These are phyloP conservation scores for Uncinocarpus reesii DNA, from an alignment of 2,329 filamentous ascomycete genomes.

Conservation along the genomic window DNA sequence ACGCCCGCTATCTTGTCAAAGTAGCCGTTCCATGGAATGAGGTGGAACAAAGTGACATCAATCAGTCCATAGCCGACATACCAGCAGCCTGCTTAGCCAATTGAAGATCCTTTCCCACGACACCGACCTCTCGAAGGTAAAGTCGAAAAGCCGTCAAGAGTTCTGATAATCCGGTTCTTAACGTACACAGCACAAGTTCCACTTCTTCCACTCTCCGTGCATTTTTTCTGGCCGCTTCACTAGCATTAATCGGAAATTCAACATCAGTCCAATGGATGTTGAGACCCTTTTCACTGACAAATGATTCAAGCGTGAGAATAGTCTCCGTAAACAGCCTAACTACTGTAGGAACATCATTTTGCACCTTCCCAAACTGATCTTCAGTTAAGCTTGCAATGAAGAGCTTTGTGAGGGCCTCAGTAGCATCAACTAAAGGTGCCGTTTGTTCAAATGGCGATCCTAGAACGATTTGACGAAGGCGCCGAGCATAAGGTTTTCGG, in stretches of 20 bases:
- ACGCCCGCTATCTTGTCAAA: background rate
- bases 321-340: slow-evolving; percentile 62
- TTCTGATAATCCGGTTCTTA: slow-evolving; percentile 55
- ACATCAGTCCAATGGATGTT: slow-evolving; percentile 72
- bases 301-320: slow-evolving; percentile 58
- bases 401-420: slow-evolving; percentile 58
- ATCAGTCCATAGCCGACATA: slow-evolving; percentile 4
- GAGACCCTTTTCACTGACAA: slow-evolving; percentile 41
- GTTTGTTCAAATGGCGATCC: slow-evolving; percentile 63
- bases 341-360: slow-evolving; percentile 64
- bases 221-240: slow-evolving; percentile 23
- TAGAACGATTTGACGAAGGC: slow-evolving; percentile 57
- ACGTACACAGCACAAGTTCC: slow-evolving; percentile 54
- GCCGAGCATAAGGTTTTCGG: slow-evolving; percentile 56
- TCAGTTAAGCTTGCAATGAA: slow-evolving; percentile 65
- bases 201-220: slow-evolving; percentile 50
- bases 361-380: slow-evolving; percentile 77
- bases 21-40: background rate
- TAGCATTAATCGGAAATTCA: slow-evolving; percentile 38
- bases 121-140: slow-evolving; percentile 59
- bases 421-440: slow-evolving; percentile 58
- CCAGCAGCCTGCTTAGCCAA: slow-evolving; percentile 56
- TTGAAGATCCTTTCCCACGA: slow-evolving; percentile 61
- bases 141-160: slow-evolving; percentile 63
- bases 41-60: background rate